Evolutionary conservation across 805 yeast genomes (phyloP).

Genomic region (Suhomyces canberraensis): DNA sequence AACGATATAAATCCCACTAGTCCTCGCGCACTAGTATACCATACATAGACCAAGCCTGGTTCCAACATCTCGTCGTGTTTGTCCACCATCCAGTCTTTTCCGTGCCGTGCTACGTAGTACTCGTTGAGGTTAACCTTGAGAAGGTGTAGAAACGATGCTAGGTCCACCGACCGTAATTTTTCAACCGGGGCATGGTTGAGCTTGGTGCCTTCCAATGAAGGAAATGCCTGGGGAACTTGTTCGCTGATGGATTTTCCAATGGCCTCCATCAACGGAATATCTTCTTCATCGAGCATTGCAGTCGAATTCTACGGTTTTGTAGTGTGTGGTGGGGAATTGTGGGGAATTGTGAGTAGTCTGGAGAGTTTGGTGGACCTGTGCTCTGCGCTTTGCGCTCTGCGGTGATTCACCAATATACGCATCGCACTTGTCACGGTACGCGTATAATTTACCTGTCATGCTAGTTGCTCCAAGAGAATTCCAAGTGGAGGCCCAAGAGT

Average conservation of each 20-base stretch:
- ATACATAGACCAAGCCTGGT: constrained; percentile 43
- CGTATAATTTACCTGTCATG: neutral
- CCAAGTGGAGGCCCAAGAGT: constrained; percentile 6
- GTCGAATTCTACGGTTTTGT: no score
- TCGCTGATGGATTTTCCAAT: neutral
- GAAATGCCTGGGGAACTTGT: neutral
- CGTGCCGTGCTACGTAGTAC: constrained; percentile 27
- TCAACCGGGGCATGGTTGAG: constrained; percentile 1
- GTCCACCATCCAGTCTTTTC: constrained; percentile 39
- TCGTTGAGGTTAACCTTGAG: constrained; percentile 27
- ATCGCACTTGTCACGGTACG: neutral
- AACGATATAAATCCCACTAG: constrained; percentile 46
- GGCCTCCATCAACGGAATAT: constrained; percentile 6
- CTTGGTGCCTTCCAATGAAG: neutral
- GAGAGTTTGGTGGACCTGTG: no score
- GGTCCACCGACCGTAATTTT: neutral
- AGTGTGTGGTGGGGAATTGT: no score
- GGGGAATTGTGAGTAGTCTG: no score
- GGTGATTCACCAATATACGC: neutral
- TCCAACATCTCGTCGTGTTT: constrained; percentile 48
- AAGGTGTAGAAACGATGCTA: constrained; percentile 17
- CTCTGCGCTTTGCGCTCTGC: neutral
- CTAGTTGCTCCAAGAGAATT: neutral
- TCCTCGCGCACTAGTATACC: constrained; percentile 18
- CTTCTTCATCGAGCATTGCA: constrained; percentile 6